Base-by-base conservation (phyloP, 192 early-diverging fungal genomes). In the Backusella circina region DNA sequence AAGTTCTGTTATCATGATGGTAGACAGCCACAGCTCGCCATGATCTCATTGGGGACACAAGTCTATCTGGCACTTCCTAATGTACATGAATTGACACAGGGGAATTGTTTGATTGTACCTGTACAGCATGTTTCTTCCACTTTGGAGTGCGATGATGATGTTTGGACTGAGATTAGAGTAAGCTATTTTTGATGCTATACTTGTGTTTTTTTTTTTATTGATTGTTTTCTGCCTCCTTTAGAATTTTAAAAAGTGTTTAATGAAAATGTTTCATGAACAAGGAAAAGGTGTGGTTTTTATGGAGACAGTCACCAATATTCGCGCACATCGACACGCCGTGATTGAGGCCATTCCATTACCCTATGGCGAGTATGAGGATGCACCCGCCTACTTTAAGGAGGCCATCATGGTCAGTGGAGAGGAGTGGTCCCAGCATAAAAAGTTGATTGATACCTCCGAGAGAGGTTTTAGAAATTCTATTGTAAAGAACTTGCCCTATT, bases 171-270 rank as follows among this genome's bases (percentile, higher is more conserved):
- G 80, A 95, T 99, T 36, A 76, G 88, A 84, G 91, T 92, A 88
- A 51, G 78, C 78, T 39, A 9, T 30, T 23, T n/a, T n/a, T n/a
- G n/a, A n/a, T n/a, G n/a, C n/a, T n/a, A n/a, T n/a, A n/a, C n/a
- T n/a, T n/a, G n/a, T n/a, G 2, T 12, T 57, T 3, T 54, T 4
- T 26, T 8, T 26, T 18, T 26, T 57, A 23, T 65, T 32, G 21
- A 35, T 65, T 12, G 1, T 26, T 71, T 23, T 21, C 21, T 54
- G 1, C 47, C 16, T n/a, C 1, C 26, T 16, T 16, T 73, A 91
- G 77, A 99, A 98, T 76, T 99, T 99, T 82, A 91, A 95, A 90
- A 99, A 99, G 77, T 95, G 92, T 75, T 80, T 99, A 50, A 91
- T 96, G 65, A 90, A 87, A 68, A 96, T 98, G 94, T 94, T 94